Base-by-base conservation (phyloP, 1,139 yeast genomes). In the Hyphopichia burtonii region DNA sequence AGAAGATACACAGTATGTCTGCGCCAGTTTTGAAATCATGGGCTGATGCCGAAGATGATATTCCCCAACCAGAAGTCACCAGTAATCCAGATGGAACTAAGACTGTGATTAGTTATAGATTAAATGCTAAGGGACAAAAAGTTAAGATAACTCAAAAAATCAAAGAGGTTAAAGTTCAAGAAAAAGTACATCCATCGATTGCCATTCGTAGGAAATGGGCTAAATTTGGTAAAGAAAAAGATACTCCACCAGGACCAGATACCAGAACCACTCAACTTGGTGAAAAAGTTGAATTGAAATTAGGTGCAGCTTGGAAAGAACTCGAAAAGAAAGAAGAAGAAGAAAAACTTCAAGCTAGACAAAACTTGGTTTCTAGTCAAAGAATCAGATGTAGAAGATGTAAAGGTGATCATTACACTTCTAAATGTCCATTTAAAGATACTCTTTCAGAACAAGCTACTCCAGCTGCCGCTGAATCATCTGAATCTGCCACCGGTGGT, bases 391-490 rank as follows among this genome's bases (percentile, higher is more conserved):
- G 99, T 81, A 87, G 98, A 80, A 74, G 79, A 45, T 93, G 99
- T 85, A 85, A 86, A 51, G 97, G 96, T 59, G 86, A 83, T 53
- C 99, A 93, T 77, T 89, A 84, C 79, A 87, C 98, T 34, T 74
- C 91, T 63, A 84, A 86, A 71, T 93, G 99, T 86, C 99, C 99
- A 51, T 89, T 83, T 78, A 91, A 87, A 71, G 96, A 86, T 57
- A 86, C 94, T 35, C 75, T 93, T 65, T 94, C 91, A 32, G 75
- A 76, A 36, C 17, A 19, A 19, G 3, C 25, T 4, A 69, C 68
- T 40, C 54, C 65, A 18, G 66, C 64, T 38, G 56, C 63, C 36
- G 62, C 67, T 34, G 65, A 69, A 27, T 65, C 66, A 41, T 56
- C 68, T 41, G 67, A 66, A 41, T 71, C 71, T 30, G 65, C 55